These are phyloP conservation scores for Rosellinia necatrix DNA, from an alignment of 2,329 filamentous ascomycete species.

Conservation along the genomic window DNA sequence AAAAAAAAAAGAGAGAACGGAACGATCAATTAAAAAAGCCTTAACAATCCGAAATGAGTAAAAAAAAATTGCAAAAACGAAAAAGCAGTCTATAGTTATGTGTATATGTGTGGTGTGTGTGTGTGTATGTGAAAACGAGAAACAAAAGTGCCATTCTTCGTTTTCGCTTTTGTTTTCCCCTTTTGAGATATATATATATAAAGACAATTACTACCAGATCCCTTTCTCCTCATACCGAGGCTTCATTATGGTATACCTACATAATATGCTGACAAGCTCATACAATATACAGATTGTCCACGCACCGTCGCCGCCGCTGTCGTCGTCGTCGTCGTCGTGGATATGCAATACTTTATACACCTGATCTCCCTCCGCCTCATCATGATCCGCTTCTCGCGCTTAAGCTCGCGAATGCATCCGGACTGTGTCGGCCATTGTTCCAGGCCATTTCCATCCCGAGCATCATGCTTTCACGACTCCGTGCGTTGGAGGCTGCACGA, in stretches of 20 bases:
- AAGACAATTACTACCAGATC: slow-evolving; percentile 22
- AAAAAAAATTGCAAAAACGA: no score
- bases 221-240: slow-evolving; percentile 21
- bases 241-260: slow-evolving; percentile 34
- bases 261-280: slow-evolving; percentile 32
- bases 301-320: no score
- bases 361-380: no score
- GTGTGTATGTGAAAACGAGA: no score
- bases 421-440: slow-evolving; percentile 74
- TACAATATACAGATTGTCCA: slow-evolving; percentile 29
- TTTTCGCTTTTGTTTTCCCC: background rate
- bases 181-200: background rate
- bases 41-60: slow-evolving; percentile 3
- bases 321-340: no score
- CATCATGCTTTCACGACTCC: slow-evolving; percentile 73
- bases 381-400: slow-evolving; percentile 62
- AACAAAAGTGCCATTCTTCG: background rate
- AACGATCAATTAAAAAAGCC: background rate
- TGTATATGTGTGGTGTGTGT: no score
- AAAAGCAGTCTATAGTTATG: no score
- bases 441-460: slow-evolving; percentile 67
- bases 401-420: slow-evolving; percentile 78
- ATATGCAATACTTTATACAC: no score
- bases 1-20: background rate
- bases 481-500: slow-evolving; percentile 44